Evolutionary conservation across 179 eudicot species (phyloP), one percentile per base, ranked within the genome.

Genomic region (Kewa caespitosa): DNA sequence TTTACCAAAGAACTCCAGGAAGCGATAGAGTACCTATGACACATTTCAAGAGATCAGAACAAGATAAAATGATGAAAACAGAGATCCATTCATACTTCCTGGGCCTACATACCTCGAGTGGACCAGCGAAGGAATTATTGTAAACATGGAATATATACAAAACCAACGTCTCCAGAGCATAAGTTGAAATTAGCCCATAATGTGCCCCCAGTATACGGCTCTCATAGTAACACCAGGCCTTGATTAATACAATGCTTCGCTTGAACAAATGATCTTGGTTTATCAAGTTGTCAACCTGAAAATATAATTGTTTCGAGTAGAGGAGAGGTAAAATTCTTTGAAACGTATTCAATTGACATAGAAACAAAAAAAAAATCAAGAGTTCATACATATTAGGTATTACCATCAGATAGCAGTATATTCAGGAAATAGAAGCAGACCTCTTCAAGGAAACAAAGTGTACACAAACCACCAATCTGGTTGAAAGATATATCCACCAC

Each of bases 151-250:
- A 95, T 72, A 93, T 95, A 81, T 95, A 95, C 68, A 95, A 95
- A 86, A 95, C 99, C 84, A 95, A 84, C 55, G 97, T 95, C 85
- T 95, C 99, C 69, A 95, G 83, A 77, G 99, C 99, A 79, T 95
- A 95, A 50, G 99, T 95, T 70, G 99, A 95, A 61, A 95, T 92
- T 76, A 95, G 97, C 54, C 97, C 99, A 82, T 95, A 97, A 83
- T 93, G 97, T 78, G 99, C 99, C 85, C 99, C 99, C 81, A 95
- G 78, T 83, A 95, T 83, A 38, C 99, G 95, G 81, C 99, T 95
- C 85, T 95, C 99, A 70, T 95, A 95, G 74, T 93, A 95, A 74
- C 99, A 95, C 99, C 99, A 95, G 8, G 99, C 99, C 86, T 95
- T 95, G 65, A 95, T 93, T 73, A 95, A 80, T 84, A 95, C 93